These are phyloP conservation scores for Pyrenophora graminea DNA, from an alignment of 2,329 filamentous ascomycete genomes.

Conservation along the genomic window DNA sequence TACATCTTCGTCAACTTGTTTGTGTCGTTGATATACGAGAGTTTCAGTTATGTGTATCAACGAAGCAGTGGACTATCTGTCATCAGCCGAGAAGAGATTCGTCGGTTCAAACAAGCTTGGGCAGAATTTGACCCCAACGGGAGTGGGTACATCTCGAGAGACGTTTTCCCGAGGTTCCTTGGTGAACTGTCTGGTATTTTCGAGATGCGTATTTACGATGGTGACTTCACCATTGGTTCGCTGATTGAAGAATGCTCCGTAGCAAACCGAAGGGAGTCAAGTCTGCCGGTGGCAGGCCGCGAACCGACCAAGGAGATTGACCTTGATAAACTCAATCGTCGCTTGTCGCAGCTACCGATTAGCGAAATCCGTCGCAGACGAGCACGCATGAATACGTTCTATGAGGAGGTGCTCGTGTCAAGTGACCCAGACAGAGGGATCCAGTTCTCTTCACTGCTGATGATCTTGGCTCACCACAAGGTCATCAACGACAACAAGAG, in stretches of 20 bases:
- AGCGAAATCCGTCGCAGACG: conserved; percentile 74
- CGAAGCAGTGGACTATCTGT: conserved; percentile 89
- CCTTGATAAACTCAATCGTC: conserved; percentile 72
- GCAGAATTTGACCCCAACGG: conserved; percentile 91
- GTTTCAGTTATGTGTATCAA: conserved; percentile 99
- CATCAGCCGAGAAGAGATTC: conserved; percentile 90
- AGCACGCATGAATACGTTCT: conserved; percentile 88
- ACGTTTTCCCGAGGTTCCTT: conserved; percentile 83
- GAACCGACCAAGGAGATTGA: conserved; percentile 61
- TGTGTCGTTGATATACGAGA: conserved; percentile 98
- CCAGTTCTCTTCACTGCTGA: conserved; percentile 86
- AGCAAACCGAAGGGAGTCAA: conserved; percentile 56
- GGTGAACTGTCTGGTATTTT: conserved; percentile 93
- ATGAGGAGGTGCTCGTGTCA: conserved; percentile 92
- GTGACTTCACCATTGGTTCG: conserved; percentile 81
- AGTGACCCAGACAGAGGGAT: conserved; percentile 89
- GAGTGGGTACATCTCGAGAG: conserved; percentile 86
- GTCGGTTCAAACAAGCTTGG: conserved; percentile 98
- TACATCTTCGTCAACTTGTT: conserved; percentile 99
- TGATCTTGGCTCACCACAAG: conserved; percentile 98
- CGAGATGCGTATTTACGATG: conserved; percentile 94
- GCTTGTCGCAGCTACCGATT: conserved; percentile 75
- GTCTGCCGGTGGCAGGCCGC: conserved; percentile 52
- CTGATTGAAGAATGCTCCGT: conserved; percentile 83
- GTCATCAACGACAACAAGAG: conserved; percentile 98